Evolutionary conservation across 2,329 filamentous ascomycete genomes (phyloP), one percentile per base, ranked within the genome.

Genomic region (Elsinoe fawcettii): DNA sequence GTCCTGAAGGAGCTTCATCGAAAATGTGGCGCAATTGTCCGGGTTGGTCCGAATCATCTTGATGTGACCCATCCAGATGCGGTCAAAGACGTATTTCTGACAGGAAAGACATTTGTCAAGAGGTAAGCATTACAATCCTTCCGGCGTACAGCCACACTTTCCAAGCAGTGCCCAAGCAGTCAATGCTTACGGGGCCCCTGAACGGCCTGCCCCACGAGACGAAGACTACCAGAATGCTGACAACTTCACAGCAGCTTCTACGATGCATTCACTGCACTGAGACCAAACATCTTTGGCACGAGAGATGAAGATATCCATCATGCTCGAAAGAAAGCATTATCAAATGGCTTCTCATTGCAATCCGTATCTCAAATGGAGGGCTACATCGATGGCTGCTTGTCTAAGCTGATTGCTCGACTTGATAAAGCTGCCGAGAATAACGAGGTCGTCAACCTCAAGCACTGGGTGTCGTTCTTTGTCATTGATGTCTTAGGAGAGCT

Each of bases 261-360:
- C 30, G 32, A 53, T 53, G 49, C 49, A 53, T 53, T 53, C 32
- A 53, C 49, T 22, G 49, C 49, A 8, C 49, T 53, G 11, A 20
- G 49, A 16, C 49, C 49, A 2, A 53, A 53, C 49, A 53, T 53
- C n/a, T 53, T 53, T 18, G 49, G 49, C 49, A 53, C 49, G 6
- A 27, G 49, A 27, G 49, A 53, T 37, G 49, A 53, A 18, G 32
- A 53, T 25, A 53, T 53, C 7, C 49, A 53, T 23, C 49, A 53
- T 53, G 49, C 49, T 4, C 27, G 49, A 16, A 53, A 53, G n/a
- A 53, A 53, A 22, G 49, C 49, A 32, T 25, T 53, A 5, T 53
- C 49, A 3, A 53, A 53, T 37, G 49, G 49, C 49, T 53, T 53
- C 32, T 53, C 49, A 2, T 20, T 53, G n/a, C 49, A 53, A 30